Base-by-base conservation (phyloP, 2,329 filamentous ascomycete genomes). In the Hymenoscyphus scutula region DNA sequence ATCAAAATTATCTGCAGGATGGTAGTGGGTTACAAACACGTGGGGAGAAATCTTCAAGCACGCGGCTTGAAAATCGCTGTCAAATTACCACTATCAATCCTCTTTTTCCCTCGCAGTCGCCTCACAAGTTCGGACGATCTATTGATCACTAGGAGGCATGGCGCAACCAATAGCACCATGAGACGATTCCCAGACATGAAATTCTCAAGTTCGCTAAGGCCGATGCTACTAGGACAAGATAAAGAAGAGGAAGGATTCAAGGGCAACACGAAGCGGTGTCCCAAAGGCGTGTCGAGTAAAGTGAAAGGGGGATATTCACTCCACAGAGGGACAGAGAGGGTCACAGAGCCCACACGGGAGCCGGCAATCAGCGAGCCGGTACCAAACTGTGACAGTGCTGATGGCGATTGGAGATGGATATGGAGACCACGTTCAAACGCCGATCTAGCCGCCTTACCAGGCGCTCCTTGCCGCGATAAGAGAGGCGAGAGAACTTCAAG, bases 341-440 rank as follows among this genome's bases (percentile, higher is more conserved):
- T 19, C 45, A 51, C 45, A 23, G 11, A 51, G 13, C 45, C 45
- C 45, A 51, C 45, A 51, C 45, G 45, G 23, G 45, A 23, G 45
- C 45, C 45, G 45, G 45, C 45, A 51, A 25, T 51, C 23, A 51
- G 19, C 45, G 45, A 51, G 19, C 45, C 45, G 45, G 45, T 51
- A 51, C 45, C 45, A 51, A 25, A 51, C 45, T 51, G 45, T 51
- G 45, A 25, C 45, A 23, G 23, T 23, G 23, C 25, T 51, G 45
- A 51, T 8, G 45, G 19, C 7, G 23, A 13, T 51, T 51, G 45
- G 45, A 10, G 0, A 51, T 23, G 45, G 23, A 51, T 10, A 48
- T 48, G n/a, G 41, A 23, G n/a, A 15, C 45, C 45, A 13, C 3
- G 45, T 51, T 51, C 45, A 51, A 51, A 23, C 45, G 19, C 45